Conservation (phyloP, 164 flowering plant species). For the Buxus sempervirens region DNA sequence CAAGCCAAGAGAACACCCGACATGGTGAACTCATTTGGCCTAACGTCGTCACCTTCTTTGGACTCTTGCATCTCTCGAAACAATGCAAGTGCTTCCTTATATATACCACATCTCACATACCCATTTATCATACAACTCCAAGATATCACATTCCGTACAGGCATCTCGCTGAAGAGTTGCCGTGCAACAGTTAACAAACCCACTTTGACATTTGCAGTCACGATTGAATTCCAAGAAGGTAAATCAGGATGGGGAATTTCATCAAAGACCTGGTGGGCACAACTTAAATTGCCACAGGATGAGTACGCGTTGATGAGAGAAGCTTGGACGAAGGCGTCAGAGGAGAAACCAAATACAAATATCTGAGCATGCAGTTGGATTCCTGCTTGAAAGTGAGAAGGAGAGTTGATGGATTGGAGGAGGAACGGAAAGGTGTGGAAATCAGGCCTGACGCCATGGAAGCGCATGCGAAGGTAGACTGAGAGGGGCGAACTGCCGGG, state of each 20-base stretch:
- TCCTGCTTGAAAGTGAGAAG: slow-evolving; percentile 20
- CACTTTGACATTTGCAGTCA: slow-evolving; percentile 17
- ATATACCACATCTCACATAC: slow-evolving; percentile 23
- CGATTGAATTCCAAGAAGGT: slow-evolving; percentile 37
- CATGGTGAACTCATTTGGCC: slow-evolving; percentile 34
- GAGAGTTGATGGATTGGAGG: slow-evolving; percentile 26
- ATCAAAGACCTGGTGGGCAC: slow-evolving; percentile 30
- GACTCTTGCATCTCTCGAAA: slow-evolving; percentile 31
- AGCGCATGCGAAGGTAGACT: slow-evolving; percentile 30
- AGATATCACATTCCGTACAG: slow-evolving; percentile 32
- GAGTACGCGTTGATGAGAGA: slow-evolving; percentile 33
- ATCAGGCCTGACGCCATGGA: slow-evolving; percentile 29
- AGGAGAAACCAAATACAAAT: slow-evolving; percentile 15
- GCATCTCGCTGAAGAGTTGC: slow-evolving; percentile 30
- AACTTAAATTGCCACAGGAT: slow-evolving; percentile 17
- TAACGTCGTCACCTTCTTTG: slow-evolving; percentile 8
- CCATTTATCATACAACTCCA: slow-evolving; percentile 46
- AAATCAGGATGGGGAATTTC: slow-evolving; percentile 27
- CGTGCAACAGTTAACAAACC: slow-evolving; percentile 25
- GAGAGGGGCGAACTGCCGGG: slow-evolving; percentile 13
- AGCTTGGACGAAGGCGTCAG: slow-evolving; percentile 24
- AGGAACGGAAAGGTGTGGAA: slow-evolving; percentile 36
- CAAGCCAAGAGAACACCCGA: slow-evolving; percentile 31
- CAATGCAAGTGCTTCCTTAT: slow-evolving; percentile 26
- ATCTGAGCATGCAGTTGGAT: slow-evolving; percentile 20